These are phyloP conservation scores for Botrytis tulipae DNA, from an alignment of 2,329 filamentous ascomycete genomes.

Conservation along the genomic window DNA sequence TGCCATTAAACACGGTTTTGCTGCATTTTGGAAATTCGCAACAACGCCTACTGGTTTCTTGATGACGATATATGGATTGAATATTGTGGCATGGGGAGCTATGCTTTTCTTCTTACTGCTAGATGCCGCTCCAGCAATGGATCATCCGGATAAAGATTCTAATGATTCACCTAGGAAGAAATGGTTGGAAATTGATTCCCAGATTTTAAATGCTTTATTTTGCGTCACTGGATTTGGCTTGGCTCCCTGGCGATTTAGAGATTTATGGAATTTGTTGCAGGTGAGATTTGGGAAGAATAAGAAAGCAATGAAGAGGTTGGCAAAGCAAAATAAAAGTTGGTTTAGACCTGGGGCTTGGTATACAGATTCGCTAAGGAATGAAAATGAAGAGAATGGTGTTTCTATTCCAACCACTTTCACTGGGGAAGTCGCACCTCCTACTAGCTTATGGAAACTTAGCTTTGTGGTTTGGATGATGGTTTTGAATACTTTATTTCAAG, in stretches of 20 bases:
- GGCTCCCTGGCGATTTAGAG: conserved; percentile 77
- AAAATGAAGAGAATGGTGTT: conserved; percentile 53
- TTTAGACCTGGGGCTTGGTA: conserved; percentile 67
- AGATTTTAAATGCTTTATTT: conserved; percentile 30
- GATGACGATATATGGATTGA: conserved; percentile 74
- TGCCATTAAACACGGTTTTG: conserved; percentile 54
- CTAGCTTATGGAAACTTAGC: conserved; percentile 70
- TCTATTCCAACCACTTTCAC: conserved; percentile 60
- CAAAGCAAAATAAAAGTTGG: conserved; percentile 71
- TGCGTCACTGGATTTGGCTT: conserved; percentile 42
- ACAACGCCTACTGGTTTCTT: conserved; percentile 72
- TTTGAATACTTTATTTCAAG: conserved; percentile 41
- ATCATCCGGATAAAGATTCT: conserved; percentile 63
- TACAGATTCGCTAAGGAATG: conserved; percentile 45
- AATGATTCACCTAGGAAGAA: conserved; percentile 70
- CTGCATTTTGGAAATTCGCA: conserved; percentile 68
- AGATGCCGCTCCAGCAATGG: conserved; percentile 71
- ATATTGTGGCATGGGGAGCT: conserved; percentile 81
- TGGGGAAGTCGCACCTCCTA: conserved; percentile 64
- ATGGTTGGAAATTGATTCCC: conserved; percentile 67
- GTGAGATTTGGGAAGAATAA: conserved; percentile 55
- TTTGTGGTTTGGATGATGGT: conserved; percentile 44
- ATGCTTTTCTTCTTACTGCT: conserved; percentile 87
- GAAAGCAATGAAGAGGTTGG: conserved; percentile 61
- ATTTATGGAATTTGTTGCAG: conserved; percentile 67